Base-by-base conservation (phyloP, 768 basidiomycete genomes). In the Mrakia hoshinonis region DNA sequence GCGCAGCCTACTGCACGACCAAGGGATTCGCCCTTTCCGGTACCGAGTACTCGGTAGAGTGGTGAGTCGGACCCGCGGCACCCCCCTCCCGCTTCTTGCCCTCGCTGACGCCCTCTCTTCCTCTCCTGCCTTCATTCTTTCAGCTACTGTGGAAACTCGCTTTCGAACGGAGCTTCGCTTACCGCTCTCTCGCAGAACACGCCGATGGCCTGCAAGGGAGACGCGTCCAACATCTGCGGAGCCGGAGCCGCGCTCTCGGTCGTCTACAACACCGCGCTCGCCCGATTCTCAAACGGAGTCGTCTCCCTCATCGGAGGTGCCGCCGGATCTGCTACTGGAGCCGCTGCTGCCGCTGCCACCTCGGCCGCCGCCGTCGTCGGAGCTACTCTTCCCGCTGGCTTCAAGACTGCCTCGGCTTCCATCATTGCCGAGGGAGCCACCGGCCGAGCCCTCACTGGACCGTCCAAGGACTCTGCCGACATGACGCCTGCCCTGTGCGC, bases 151-250 rank as follows among this genome's bases (percentile, higher is more conserved):
- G 18, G 86, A 83, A 49, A 85, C 83, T 4, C 81, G 74, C 4
- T 86, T 84, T 29, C 87, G 76, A 69, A 91, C 81, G 46, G 84
- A 81, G 77, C 77, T 39, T 67, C 71, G 5, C 47, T 73, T 26
- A 52, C 70, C 15, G 63, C 68, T 1, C 51, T 68, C 52, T 74
- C 74, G 6, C 48, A 74, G 10, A 68, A 73, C 67, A 75, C 75
- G 46, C 71, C 67, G 65, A 78, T 78, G 78, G 38, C 74, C 38
- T 78, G 78, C 70, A 24, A 61, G n/a, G 77, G 78, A 20, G 72
- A 76, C 68, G n/a, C 69, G 1, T 13, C 51, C 31, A 22, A 34
- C 36, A 55, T 24, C 36, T 64, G 39, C 26, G 62, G 38, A 26
- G 11, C 18, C 7, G 11, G 10, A 7, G 12, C 46, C 26, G 46